phyloP scores from a whole-genome alignment of 78 protist species.

The Emiliania huxleyi region DNA sequence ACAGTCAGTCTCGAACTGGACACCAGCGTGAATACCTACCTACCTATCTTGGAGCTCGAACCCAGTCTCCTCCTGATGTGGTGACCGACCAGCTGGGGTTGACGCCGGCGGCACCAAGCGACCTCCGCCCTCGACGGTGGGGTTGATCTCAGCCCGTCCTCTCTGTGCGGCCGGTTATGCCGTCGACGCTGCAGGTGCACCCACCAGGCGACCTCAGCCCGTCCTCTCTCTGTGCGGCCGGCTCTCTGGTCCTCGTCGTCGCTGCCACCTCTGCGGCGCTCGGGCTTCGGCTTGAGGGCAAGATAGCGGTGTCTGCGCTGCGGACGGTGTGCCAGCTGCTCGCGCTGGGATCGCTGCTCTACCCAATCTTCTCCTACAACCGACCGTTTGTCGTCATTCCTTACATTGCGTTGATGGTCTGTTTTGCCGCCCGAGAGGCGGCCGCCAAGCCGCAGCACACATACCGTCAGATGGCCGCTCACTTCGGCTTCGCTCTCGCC shows the following conservation, averaged over 20 bases:
- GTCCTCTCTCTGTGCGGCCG: too few relatives aligned
- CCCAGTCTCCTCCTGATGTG: too few relatives aligned
- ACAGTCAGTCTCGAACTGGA: too few relatives aligned
- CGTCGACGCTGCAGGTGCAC: too few relatives aligned
- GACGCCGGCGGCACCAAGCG: too few relatives aligned
- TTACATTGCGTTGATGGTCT: neutral
- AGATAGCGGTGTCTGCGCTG: neutral
- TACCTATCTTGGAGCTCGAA: too few relatives aligned
- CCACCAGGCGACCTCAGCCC: too few relatives aligned
- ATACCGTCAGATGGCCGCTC: neutral
- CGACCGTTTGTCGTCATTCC: neutral
- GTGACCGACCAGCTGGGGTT: too few relatives aligned
- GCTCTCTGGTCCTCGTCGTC: neutral
- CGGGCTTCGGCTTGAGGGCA: neutral
- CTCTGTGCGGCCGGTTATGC: too few relatives aligned
- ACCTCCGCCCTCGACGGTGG: too few relatives aligned
- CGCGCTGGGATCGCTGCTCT: neutral
- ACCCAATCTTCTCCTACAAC: neutral
- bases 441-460: neutral
- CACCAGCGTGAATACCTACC: too few relatives aligned
- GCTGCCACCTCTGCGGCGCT: neutral
- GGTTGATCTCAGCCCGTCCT: too few relatives aligned
- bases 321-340: neutral
- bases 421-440: slow-evolving; percentile 16
- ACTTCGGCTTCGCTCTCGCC: neutral